A percentile compares a stretch with the other conserved stretches of the same genome.
Conservation (phyloP, 2,329 filamentous ascomycete species). For the Colletotrichum simmondsii region DNA sequence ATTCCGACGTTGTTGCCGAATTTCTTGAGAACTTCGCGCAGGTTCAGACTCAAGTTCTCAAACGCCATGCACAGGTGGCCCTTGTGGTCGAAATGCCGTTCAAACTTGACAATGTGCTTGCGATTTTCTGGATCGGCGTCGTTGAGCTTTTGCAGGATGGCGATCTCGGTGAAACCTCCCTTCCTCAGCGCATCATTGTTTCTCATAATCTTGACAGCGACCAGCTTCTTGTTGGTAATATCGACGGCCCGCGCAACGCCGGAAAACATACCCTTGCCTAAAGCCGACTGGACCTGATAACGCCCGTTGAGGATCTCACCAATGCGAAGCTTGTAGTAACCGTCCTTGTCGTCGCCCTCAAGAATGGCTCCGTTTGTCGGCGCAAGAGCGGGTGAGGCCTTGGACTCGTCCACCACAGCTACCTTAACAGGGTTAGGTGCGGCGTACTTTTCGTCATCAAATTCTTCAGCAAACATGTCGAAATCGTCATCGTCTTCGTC, state of each 20-base stretch:
- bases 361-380: constrained; percentile 78
- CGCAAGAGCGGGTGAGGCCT: constrained; percentile 55
- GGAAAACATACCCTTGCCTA: constrained; percentile 96
- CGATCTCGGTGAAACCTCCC: constrained; percentile 93
- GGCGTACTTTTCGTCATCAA: constrained; percentile 73
- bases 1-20: constrained; percentile 95
- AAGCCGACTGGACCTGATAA: constrained; percentile 87
- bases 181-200: constrained; percentile 95
- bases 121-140: constrained; percentile 87
- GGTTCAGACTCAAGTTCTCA: constrained; percentile 92
- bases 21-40: constrained; percentile 94
- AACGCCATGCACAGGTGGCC: constrained; percentile 97
- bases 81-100: constrained; percentile 92
- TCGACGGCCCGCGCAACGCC: constrained; percentile 92
- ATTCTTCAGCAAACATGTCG: constrained; percentile 91
- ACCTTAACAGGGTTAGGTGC: constrained; percentile 58
- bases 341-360: constrained; percentile 93
- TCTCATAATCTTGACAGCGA: constrained; percentile 97
- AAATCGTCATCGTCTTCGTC: constrained; percentile 77
- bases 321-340: constrained; percentile 94
- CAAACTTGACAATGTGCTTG: constrained; percentile 90
- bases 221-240: constrained; percentile 76
- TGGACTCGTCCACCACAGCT: constrained; percentile 55
- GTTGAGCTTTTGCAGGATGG: constrained; percentile 88
- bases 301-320: constrained; percentile 90